A percentile compares a stretch with the other conserved stretches of the same genome.
These are phyloP conservation scores for Tolypocladium tropicale DNA, from an alignment of 2,329 filamentous ascomycete genomes.

Conservation along the genomic window DNA sequence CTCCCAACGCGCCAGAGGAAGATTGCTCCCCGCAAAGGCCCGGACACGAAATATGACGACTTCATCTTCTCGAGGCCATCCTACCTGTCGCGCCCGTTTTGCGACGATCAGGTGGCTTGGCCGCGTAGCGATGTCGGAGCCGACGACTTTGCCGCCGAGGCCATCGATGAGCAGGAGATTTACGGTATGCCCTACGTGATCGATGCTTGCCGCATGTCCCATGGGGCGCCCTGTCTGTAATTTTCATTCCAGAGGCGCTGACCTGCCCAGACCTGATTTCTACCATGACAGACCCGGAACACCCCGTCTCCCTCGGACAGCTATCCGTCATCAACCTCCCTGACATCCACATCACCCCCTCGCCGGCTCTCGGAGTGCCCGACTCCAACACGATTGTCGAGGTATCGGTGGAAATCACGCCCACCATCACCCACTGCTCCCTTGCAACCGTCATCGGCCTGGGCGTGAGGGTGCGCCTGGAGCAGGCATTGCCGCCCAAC, in stretches of 20 bases:
- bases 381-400: constrained; percentile 50
- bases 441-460: constrained; percentile 93
- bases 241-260: background rate
- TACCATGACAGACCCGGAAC: constrained; percentile 91
- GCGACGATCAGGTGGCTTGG: constrained; percentile 23
- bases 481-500: constrained; percentile 82
- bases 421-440: constrained; percentile 94
- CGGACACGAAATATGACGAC: constrained; percentile 36
- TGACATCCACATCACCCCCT: constrained; percentile 66
- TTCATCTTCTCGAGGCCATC: constrained; percentile 35
- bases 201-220: background rate
- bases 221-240: background rate
- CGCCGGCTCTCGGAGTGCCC: constrained; percentile 25
- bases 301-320: constrained; percentile 86
- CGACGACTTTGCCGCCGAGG: constrained; percentile 58
- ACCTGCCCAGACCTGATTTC: constrained; percentile 68
- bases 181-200: constrained; percentile 54
- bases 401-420: constrained; percentile 83
- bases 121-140: constrained; percentile 28
- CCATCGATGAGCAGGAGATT: constrained; percentile 94
- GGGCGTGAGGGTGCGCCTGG: constrained; percentile 81
- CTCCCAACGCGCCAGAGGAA: constrained; percentile 65
- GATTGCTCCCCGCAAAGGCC: constrained; percentile 32
- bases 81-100: constrained; percentile 31
- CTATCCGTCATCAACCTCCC: constrained; percentile 92